phyloP scores from a whole-genome alignment of 305 asterid species.

The Fraxinus paxiana region DNA sequence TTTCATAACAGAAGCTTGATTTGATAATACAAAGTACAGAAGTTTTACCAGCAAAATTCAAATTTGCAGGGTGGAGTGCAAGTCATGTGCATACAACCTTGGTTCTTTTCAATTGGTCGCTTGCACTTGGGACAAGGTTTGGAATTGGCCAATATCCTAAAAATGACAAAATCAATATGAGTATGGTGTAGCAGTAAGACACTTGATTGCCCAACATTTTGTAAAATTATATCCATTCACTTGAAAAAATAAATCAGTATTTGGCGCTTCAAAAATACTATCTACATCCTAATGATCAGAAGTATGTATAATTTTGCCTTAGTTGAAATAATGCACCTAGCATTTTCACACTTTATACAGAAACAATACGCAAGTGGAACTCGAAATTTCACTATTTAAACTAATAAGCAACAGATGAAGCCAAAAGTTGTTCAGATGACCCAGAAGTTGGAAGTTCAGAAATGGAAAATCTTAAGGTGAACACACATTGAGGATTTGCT shows the following conservation, averaged over 20 bases:
- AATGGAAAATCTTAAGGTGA: background rate
- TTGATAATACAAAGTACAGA: conserved; percentile 11
- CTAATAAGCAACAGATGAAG: background rate
- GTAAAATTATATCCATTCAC: background rate
- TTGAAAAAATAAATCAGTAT: conserved; percentile 6
- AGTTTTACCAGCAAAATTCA: conserved; percentile 88
- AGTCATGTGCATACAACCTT: conserved; percentile 98
- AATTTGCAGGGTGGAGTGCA: conserved; percentile 91
- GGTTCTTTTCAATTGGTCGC: conserved; percentile 94
- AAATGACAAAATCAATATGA: conserved; percentile 19
- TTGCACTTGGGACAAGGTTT: conserved; percentile 97
- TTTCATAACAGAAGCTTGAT: conserved; percentile 1
- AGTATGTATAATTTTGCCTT: background rate
- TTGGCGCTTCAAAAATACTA: conserved; percentile 1
- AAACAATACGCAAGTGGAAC: background rate
- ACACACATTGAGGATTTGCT: background rate
- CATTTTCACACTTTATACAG: background rate
- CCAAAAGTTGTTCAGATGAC: background rate
- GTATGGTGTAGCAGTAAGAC: conserved; percentile 17
- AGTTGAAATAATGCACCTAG: background rate
- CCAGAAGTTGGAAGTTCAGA: background rate
- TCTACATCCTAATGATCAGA: background rate
- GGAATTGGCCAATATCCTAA: conserved; percentile 90
- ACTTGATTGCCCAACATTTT: background rate
- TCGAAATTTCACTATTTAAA: background rate